phyloP scores from a whole-genome alignment of 768 basidiomycete genomes.

The Leucocoprinus sp. region DNA sequence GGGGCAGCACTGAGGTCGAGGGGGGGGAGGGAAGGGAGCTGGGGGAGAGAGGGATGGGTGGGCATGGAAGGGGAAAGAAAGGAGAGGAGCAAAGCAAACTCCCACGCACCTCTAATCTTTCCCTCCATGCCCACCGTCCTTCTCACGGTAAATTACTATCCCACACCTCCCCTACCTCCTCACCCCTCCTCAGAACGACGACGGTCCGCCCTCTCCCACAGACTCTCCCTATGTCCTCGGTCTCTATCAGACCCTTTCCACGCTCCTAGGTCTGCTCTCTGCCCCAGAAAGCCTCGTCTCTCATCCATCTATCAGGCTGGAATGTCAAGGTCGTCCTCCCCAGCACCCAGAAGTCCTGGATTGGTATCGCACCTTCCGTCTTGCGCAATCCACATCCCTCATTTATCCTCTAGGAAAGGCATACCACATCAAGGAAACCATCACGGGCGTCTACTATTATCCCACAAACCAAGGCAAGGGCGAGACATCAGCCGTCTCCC shows the following conservation, averaged over 20 bases:
- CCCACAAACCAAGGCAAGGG: conserved; percentile 64
- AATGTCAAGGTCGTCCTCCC: conserved; percentile 76
- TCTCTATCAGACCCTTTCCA: conserved; percentile 53
- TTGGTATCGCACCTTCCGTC: conserved; percentile 39
- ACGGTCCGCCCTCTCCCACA: conserved; percentile 59
- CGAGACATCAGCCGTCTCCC: conserved; percentile 49
- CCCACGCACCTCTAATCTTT: too few relatives aligned
- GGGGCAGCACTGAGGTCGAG: too few relatives aligned
- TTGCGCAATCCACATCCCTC: not conserved
- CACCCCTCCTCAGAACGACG: conserved; percentile 57
- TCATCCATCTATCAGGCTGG: conserved; percentile 52
- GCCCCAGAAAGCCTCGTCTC: conserved; percentile 16
- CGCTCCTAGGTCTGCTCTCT: conserved; percentile 42
- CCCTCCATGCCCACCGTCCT: conserved; percentile 25
- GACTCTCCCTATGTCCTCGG: conserved; percentile 75
- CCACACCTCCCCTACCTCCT: not conserved
- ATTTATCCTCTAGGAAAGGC: conserved; percentile 51
- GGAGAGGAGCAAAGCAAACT: not conserved
- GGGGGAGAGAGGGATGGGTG: conserved; percentile 15
- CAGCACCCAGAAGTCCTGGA: conserved; percentile 82
- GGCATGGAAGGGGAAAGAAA: conserved; percentile 12
- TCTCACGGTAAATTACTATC: conserved; percentile 27
- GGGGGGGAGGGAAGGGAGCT: conserved; percentile 18
- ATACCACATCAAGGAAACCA: conserved; percentile 69
- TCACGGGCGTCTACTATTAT: conserved; percentile 69